Evolutionary conservation across 2,329 filamentous ascomycete genomes (phyloP).

Genomic region (Fusarium cicatricum): DNA sequence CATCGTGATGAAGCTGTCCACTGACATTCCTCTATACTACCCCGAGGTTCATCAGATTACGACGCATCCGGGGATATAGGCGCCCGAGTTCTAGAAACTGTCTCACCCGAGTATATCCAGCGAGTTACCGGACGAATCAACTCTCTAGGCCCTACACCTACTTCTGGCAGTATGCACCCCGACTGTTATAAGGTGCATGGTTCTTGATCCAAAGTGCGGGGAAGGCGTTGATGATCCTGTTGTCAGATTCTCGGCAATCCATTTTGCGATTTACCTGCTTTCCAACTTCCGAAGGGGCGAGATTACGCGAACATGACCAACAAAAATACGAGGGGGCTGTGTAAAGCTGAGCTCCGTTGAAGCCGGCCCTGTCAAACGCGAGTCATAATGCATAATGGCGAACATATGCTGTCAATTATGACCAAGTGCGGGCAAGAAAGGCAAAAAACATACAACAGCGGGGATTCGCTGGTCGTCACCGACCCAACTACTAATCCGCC

Average conservation of each 20-base stretch:
- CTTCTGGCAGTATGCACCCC: not conserved
- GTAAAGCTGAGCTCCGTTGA: no score
- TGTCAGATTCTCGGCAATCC: not conserved
- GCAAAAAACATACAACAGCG: no score
- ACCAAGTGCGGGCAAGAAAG: no score
- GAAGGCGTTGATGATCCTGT: not conserved
- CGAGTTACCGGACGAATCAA: not conserved
- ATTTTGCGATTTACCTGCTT: not conserved
- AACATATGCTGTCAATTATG: no score
- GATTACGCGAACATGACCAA: no score
- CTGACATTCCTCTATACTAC: constrained; percentile 3
- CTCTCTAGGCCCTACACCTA: not conserved
- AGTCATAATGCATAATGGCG: no score
- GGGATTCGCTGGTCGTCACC: no score
- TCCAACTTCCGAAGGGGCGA: no score
- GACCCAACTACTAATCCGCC: no score
- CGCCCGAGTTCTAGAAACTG: constrained; percentile 10
- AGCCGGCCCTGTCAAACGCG: no score
- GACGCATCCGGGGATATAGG: constrained; percentile 22
- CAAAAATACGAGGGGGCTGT: no score
- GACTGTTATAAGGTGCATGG: not conserved
- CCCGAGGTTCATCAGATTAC: constrained; percentile 34
- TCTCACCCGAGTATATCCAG: not conserved
- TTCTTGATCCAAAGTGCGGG: not conserved
- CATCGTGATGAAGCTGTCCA: not conserved